phyloP scores from a whole-genome alignment of 2,329 filamentous ascomycete genomes.

The Beauveria rudraprayagi region DNA sequence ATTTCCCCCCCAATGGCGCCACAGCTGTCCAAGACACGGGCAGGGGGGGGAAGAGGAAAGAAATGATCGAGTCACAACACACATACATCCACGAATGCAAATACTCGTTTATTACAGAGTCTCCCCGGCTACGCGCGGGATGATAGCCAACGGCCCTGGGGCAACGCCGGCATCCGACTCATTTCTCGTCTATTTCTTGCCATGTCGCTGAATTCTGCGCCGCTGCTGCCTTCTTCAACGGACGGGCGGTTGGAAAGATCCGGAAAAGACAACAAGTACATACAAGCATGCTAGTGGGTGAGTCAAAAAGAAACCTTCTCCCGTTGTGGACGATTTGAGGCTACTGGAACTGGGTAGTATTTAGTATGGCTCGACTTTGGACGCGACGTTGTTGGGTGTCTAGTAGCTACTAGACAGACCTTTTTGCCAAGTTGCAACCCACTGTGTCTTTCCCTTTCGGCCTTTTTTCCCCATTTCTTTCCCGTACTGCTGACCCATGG shows the following conservation, averaged over 20 bases:
- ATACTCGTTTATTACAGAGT: neutral
- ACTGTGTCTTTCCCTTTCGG: neutral
- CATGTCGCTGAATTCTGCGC: neutral
- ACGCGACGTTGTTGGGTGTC: neutral
- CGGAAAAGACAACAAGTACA: neutral
- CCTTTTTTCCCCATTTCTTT: neutral
- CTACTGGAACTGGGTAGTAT: neutral
- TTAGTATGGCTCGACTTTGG: neutral
- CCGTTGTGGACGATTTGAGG: slow-evolving; percentile 3
- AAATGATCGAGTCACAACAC: slow-evolving; percentile 5
- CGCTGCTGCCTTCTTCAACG: slow-evolving; percentile 3
- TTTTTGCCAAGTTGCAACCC: neutral
- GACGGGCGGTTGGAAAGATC: neutral
- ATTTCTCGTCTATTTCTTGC: neutral
- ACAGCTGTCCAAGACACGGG: neutral
- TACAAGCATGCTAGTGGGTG: neutral
- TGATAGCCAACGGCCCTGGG: neutral
- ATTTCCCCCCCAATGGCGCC: neutral
- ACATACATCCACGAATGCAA: slow-evolving; percentile 5
- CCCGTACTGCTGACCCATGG: neutral
- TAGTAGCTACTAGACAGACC: neutral
- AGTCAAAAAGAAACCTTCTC: slow-evolving; percentile 1
- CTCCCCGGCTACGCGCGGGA: neutral
- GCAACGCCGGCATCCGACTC: neutral
- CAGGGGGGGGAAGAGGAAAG: neutral